A percentile compares a stretch with the other conserved stretches of the same genome.
Evolutionary conservation across 2,329 filamentous ascomycete genomes (phyloP).

Genomic region (Eutypella sp.): DNA sequence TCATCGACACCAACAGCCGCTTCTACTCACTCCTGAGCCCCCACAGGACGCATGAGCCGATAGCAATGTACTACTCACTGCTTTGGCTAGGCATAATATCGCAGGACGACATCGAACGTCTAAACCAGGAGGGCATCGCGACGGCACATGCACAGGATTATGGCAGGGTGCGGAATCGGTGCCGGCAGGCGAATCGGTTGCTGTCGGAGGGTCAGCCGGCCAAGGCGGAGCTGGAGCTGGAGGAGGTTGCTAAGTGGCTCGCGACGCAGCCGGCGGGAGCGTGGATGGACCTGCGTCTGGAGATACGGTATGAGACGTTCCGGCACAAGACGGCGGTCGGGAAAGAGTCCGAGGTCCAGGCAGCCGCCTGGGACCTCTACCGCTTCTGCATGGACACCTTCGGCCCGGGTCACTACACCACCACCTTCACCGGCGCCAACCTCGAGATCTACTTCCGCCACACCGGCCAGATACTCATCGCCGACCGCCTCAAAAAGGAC

Average conservation of each 20-base stretch:
- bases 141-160: neutral
- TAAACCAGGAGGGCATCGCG: slow-evolving; percentile 4
- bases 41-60: neutral
- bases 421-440: slow-evolving; percentile 4
- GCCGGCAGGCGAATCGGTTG: neutral
- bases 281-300: slow-evolving; percentile 3
- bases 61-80: slow-evolving; percentile 3
- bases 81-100: slow-evolving; percentile 1
- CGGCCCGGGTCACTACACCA: slow-evolving; percentile 2
- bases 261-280: slow-evolving; percentile 1
- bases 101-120: slow-evolving; percentile 5
- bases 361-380: slow-evolving; percentile 1
- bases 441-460: slow-evolving; percentile 3
- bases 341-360: slow-evolving; percentile 1
- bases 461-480: neutral
- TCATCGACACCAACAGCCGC: slow-evolving; percentile 2
- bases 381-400: slow-evolving; percentile 2
- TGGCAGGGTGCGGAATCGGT: neutral
- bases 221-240: neutral
- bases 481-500: slow-evolving; percentile 1
- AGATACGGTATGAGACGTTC: slow-evolving; percentile 1
- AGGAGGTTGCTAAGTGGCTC: slow-evolving; percentile 1
- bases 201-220: neutral
- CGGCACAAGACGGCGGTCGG: neutral
- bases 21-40: slow-evolving; percentile 2